These are phyloP conservation scores for Bolboschoenus planiculmis DNA, from an alignment of 176 grass and related monocot species.

Conservation along the genomic window DNA sequence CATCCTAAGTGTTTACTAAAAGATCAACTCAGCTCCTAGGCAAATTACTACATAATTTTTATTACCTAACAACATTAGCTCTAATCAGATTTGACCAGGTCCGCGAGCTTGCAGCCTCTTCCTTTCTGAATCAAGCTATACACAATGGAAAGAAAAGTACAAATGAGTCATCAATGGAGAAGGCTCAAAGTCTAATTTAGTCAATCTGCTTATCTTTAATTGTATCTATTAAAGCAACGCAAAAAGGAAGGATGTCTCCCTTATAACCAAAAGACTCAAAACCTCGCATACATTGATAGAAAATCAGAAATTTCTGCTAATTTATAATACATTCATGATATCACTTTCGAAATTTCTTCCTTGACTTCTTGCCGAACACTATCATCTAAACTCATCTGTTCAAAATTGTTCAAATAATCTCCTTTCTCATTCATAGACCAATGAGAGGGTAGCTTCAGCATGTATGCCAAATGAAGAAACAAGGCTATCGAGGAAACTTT, in stretches of 20 bases:
- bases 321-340: background rate
- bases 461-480: background rate
- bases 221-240: background rate
- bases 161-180: background rate
- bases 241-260: background rate
- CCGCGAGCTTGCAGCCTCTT: constrained; percentile 71
- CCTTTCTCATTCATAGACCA: background rate
- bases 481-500: background rate
- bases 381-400: background rate
- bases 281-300: background rate
- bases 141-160: constrained; percentile 15
- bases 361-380: background rate
- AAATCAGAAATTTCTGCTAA: background rate
- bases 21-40: background rate
- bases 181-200: background rate
- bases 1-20: constrained; percentile 4
- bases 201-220: background rate
- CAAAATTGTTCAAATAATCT: background rate
- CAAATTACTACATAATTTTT: constrained; percentile 18
- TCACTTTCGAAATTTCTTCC: background rate
- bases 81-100: constrained; percentile 50
- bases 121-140: constrained; percentile 88
- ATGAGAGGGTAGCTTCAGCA: background rate
- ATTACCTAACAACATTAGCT: background rate
- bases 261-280: background rate